A percentile compares a stretch with the other conserved stretches of the same genome.
phyloP scores from a whole-genome alignment of 495 filamentous ascomycete genomes.

The Ascobolus immersus region DNA sequence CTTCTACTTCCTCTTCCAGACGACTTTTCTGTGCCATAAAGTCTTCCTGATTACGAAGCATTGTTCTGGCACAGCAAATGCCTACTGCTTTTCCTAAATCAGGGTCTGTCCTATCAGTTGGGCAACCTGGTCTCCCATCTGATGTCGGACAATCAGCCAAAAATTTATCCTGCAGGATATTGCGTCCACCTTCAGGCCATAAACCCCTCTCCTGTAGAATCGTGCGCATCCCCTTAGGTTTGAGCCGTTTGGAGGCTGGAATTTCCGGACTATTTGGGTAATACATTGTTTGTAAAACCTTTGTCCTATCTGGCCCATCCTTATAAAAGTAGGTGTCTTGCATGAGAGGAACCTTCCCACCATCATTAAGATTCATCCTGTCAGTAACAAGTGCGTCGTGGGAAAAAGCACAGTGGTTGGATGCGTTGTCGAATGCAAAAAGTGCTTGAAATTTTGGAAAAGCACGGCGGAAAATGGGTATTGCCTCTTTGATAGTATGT shows the following conservation, averaged over 20 bases:
- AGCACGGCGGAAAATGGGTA: conserved; percentile 2
- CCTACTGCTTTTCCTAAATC: too few relatives aligned
- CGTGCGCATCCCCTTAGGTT: not conserved
- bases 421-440: conserved; percentile 4
- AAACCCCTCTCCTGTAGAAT: conserved; percentile 3
- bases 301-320: not conserved
- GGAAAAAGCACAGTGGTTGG: not conserved
- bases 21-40: not conserved
- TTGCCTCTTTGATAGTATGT: not conserved
- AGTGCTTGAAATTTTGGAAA: conserved; percentile 3
- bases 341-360: not conserved
- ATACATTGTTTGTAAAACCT: not conserved
- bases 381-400: conserved; percentile 1
- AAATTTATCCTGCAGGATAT: too few relatives aligned
- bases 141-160: too few relatives aligned
- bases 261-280: not conserved
- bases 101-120: too few relatives aligned
- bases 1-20: not conserved
- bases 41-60: not conserved
- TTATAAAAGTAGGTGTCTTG: conserved; percentile 1
- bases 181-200: conserved; percentile 1
- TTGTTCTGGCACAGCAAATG: too few relatives aligned
- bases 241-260: too few relatives aligned
- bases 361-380: conserved; percentile 1
- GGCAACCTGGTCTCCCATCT: too few relatives aligned